Evolutionary conservation across 345 rosid genomes (phyloP).

Genomic region (Dipteronia dyeriana): DNA sequence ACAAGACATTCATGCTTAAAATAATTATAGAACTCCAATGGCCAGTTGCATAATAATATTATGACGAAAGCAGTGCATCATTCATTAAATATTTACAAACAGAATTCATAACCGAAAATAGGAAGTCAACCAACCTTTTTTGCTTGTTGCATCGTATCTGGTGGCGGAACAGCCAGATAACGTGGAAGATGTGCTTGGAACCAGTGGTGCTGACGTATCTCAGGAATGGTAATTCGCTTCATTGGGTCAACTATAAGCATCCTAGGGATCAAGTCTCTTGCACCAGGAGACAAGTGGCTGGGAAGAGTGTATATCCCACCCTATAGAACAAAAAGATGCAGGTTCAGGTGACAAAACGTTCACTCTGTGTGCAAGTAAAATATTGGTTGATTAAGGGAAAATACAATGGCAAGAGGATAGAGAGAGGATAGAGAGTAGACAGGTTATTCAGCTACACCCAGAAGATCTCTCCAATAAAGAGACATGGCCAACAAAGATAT

Average conservation of each 20-base stretch:
- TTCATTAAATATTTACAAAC: not conserved
- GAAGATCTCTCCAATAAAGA: not conserved
- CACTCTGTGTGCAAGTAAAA: not conserved
- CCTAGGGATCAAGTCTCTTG: slow-evolving; percentile 91
- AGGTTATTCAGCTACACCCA: not conserved
- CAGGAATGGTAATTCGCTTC: slow-evolving; percentile 86
- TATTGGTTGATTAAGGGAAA: too few species aligned
- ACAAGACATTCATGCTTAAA: not conserved
- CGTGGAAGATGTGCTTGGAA: slow-evolving; percentile 84
- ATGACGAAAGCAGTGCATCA: not conserved
- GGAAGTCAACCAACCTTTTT: slow-evolving; percentile 54
- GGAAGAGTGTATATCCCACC: slow-evolving; percentile 94
- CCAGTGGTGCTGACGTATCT: slow-evolving; percentile 93
- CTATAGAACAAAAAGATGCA: slow-evolving; percentile 35
- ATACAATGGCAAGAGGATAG: too few species aligned
- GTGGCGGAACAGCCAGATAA: slow-evolving; percentile 87
- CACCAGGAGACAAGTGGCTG: slow-evolving; percentile 84
- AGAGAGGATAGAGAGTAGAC: not conserved
- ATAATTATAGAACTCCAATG: not conserved
- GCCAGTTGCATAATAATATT: not conserved
- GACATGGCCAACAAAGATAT: not conserved
- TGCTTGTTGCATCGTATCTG: slow-evolving; percentile 74
- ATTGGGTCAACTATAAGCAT: slow-evolving; percentile 94
- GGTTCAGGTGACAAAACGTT: not conserved
- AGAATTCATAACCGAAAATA: not conserved